Base-by-base conservation (phyloP, 2,329 filamentous ascomycete genomes). In the Blastomyces parvus region DNA sequence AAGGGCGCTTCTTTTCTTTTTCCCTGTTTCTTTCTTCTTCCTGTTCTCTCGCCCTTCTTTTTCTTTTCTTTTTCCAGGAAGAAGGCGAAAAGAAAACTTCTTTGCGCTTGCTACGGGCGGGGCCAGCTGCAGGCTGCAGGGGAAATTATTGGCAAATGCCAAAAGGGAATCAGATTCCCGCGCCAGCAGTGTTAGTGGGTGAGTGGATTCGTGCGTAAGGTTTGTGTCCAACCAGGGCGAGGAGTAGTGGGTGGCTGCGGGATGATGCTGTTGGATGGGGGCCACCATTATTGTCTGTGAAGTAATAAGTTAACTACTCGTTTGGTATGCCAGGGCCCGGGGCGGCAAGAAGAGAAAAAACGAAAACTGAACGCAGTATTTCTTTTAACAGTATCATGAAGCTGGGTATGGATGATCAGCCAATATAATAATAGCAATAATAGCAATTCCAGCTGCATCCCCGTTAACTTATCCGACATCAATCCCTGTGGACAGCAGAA, bases 161-260 rank as follows among this genome's bases (percentile, higher is more conserved):
- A 9, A 7, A 36, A 33, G n/a, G 19, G 48, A 27, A 52, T 13
- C 22, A 52, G 48, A 52, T 14, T 52, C 8, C 48, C 48, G 40
- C 17, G 14, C 40, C 13, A 42, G 40, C 40, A 42, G 11, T 3
- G 19, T 36, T 57, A 57, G 36, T 22, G 19, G 33, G 36, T 36
- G 40, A 38, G 55, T 25, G 30, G 19, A 36, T 33, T 33, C 33
- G 33, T 33, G 40, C 2, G 40, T 1, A 17, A 19, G 17, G 55
- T 38, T 57, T 56, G 33, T 57, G 19, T 57, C 53, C 53, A 57
- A 57, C 52, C 52, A 56, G 53, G 1, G 8, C 53, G 53, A n/a
- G n/a, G n/a, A n/a, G n/a, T n/a, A 38, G 33, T 57, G 33, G 30
- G n/a, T 57, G 33, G 13, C 53, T 56, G 4, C 55, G 33, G 30